These are phyloP conservation scores for Asterella californica DNA, from an alignment of 225 moss, liverwort and hornwort species.

Conservation along the genomic window DNA sequence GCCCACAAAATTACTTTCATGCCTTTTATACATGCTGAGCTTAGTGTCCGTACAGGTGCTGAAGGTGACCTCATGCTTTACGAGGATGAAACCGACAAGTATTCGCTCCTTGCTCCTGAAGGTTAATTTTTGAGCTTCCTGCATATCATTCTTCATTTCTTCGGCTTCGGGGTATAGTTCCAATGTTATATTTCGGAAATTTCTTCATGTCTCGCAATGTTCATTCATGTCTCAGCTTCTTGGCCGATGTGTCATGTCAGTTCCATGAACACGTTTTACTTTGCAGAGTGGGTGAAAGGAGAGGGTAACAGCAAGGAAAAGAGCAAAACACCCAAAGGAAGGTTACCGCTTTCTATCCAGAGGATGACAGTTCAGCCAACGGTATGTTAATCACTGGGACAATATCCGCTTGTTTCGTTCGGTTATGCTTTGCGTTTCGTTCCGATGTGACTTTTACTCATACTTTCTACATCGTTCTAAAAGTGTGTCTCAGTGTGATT, in stretches of 20 bases:
- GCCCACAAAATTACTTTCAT: not conserved
- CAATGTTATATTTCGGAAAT: not conserved
- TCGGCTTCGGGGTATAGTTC: not conserved
- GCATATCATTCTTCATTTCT: not conserved
- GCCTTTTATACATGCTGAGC: not conserved
- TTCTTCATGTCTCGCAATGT: not conserved
- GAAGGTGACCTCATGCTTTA: slow-evolving; percentile 51
- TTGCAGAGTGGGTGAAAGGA: slow-evolving; percentile 77
- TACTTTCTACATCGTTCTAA: too few species aligned
- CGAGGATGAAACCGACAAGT: slow-evolving; percentile 72
- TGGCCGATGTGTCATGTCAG: not conserved
- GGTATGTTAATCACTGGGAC: slow-evolving; percentile 52
- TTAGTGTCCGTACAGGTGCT: slow-evolving; percentile 34
- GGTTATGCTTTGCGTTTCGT: not conserved
- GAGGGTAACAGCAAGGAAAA: slow-evolving; percentile 49
- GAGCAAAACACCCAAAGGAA: slow-evolving; percentile 54
- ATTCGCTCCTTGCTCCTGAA: slow-evolving; percentile 68
- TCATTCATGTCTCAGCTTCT: too few species aligned
- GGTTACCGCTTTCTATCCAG: slow-evolving; percentile 88
- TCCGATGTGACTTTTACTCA: too few species aligned
- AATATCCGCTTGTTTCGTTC: not conserved
- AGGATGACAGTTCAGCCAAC: slow-evolving; percentile 57
- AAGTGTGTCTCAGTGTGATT: too few species aligned
- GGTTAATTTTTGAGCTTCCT: slow-evolving; percentile 39
- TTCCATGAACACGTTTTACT: not conserved